Conservation (phyloP, 257 asterid genomes). For the Cinchona pubescens region DNA sequence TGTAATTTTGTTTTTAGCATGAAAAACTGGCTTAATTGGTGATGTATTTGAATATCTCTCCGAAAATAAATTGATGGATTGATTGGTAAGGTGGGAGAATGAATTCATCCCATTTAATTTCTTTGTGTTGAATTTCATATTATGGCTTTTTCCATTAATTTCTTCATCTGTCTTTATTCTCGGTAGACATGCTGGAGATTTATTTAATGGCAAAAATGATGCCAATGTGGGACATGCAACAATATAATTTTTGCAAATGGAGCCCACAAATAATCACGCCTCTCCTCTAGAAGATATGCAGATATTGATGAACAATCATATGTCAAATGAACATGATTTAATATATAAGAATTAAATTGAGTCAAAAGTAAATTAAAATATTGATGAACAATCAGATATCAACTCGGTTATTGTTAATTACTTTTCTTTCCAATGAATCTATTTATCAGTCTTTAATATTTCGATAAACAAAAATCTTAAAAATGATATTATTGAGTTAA, state of each 20-base stretch:
- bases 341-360: neutral
- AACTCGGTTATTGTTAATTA: no score
- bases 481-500: no score
- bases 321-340: neutral
- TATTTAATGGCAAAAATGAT: neutral
- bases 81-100: neutral
- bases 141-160: neutral
- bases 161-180: neutral
- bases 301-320: neutral
- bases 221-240: neutral
- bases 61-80: neutral
- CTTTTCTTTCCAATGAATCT: no score
- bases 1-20: neutral
- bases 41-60: neutral
- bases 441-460: no score
- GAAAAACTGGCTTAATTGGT: neutral
- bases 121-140: neutral
- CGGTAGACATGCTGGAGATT: neutral
- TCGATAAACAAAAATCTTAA: no score
- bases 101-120: constrained; percentile 1
- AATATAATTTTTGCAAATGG: constrained; percentile 7
- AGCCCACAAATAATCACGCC: constrained; percentile 2
- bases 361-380: constrained; percentile 1
- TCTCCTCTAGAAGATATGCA: neutral
- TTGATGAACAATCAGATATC: no score